A percentile compares a stretch with the other conserved stretches of the same genome.
phyloP scores from a whole-genome alignment of 2,329 filamentous ascomycete genomes.

The Aureobasidium sp. region DNA sequence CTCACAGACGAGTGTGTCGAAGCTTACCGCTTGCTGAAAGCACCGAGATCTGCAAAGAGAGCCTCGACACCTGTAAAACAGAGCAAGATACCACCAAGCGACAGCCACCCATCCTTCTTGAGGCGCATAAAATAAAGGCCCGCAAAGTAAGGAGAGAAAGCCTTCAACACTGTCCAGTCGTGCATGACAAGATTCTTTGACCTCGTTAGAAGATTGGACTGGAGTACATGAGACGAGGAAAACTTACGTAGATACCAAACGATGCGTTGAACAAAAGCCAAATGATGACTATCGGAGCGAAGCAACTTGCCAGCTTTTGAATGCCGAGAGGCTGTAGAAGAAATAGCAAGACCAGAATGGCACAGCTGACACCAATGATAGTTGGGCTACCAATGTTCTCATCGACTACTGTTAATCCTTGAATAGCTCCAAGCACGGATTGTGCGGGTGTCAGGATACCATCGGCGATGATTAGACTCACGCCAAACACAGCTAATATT shows the following conservation, averaged over 20 bases:
- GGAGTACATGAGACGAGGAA: background rate
- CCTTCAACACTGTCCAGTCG: slow-evolving; percentile 45
- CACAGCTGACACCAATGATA: slow-evolving; percentile 58
- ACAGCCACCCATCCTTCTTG: slow-evolving; percentile 54
- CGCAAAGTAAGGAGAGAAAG: slow-evolving; percentile 51
- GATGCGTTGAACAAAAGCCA: slow-evolving; percentile 59
- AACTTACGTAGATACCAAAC: slow-evolving; percentile 53
- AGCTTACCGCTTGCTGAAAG: slow-evolving; percentile 50
- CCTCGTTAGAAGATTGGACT: background rate
- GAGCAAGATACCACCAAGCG: slow-evolving; percentile 60
- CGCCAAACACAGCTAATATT: slow-evolving; percentile 56
- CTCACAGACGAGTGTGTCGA: background rate
- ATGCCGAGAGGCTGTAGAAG: slow-evolving; percentile 59
- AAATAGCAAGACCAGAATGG: slow-evolving; percentile 58
- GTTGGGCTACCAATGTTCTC: slow-evolving; percentile 49
- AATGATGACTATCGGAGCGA: slow-evolving; percentile 60
- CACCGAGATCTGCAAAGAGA: slow-evolving; percentile 69
- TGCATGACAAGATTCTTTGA: slow-evolving; percentile 37
- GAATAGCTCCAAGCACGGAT: slow-evolving; percentile 62
- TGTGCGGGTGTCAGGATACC: slow-evolving; percentile 63
- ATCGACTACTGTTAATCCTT: slow-evolving; percentile 52
- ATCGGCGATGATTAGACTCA: slow-evolving; percentile 61
- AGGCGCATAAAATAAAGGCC: slow-evolving; percentile 55
- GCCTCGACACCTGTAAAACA: slow-evolving; percentile 75
- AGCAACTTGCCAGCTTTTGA: slow-evolving; percentile 50